Evolutionary conservation across 768 basidiomycete species (phyloP), one percentile per base, ranked within the genome.

Genomic region (Daedalea quercina): DNA sequence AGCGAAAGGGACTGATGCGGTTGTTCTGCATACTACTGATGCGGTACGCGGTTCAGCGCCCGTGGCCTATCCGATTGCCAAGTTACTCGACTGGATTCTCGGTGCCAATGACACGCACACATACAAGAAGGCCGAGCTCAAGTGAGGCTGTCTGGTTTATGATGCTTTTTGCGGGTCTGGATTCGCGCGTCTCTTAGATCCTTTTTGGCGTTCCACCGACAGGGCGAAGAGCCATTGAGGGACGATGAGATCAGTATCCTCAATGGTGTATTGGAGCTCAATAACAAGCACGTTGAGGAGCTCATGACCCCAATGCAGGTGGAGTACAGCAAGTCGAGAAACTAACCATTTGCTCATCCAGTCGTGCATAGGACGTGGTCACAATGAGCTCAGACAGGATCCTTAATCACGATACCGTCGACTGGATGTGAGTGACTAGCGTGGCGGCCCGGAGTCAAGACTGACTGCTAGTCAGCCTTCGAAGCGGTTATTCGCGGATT

Each of bases 401-500:
- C 22, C 70, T 97, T 43, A 86, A 96, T 65, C 84, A 91, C 58
- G 72, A 77, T 1, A 80, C 80, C 1, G 83, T 98, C 17, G 91
- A 94, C 63, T 74, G 73, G 44, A 79, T 91, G 88, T 87, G 60
- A 12, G 76, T 67, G 67, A n/a, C 13, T 25, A 28, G 9, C 8
- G 34, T 42, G 47, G 6, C 54, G 31, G 3, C 53, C 42, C n/a
- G 9, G 8, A n/a, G 15, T n/a, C 12, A 44, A 37, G 26, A 28
- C 48, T 52, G 15, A 25, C 8, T 22, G 42, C 3, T 19, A 9
- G 51, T n/a, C 59, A 87, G 84, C 43, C 67, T 88, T 20, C 63
- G 75, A n/a, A 87, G 84, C 57, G 94, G 94, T 0, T 96, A 95
- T 65, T 94, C 93, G 1, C 84, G 94, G 19, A 90, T 98, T 62